Evolutionary conservation across 331 rosid species (phyloP).

Genomic region (Quercus phellos): DNA sequence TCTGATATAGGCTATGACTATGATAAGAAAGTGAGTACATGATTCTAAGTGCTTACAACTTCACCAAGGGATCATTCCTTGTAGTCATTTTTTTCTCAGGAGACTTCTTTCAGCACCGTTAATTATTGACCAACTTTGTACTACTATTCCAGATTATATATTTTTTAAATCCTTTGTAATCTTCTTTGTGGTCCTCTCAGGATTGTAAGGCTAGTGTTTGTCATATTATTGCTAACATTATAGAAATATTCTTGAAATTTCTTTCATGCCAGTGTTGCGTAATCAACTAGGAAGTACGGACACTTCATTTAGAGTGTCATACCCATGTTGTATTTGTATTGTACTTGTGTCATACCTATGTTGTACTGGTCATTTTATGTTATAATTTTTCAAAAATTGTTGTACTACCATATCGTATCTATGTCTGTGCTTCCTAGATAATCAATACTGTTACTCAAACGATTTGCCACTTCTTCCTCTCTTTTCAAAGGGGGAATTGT

Average conservation of each 20-base stretch:
- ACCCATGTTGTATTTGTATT: too few species aligned
- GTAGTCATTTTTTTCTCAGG: not conserved
- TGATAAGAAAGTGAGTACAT: not conserved
- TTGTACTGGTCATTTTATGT: too few species aligned
- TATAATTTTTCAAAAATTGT: too few species aligned
- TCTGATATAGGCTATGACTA: not conserved
- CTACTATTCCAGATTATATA: too few species aligned
- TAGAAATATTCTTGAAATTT: not conserved
- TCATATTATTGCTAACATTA: not conserved
- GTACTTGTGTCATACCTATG: accelerated
- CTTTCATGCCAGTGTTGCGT: not conserved
- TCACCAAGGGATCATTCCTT: not conserved
- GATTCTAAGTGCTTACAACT: not conserved
- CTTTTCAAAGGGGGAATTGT: not conserved
- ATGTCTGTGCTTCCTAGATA: too few species aligned
- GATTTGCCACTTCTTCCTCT: not conserved
- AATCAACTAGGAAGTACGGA: not conserved
- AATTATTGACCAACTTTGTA: not conserved
- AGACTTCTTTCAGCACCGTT: not conserved
- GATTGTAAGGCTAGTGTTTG: not conserved
- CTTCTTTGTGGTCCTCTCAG: not conserved
- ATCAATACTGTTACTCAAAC: not conserved
- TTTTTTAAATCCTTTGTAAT: not conserved
- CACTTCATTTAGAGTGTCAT: too few species aligned
- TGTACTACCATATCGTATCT: accelerated